These are phyloP conservation scores for Mariannaea sp. DNA, from an alignment of 2,329 filamentous ascomycete species.

Conservation along the genomic window DNA sequence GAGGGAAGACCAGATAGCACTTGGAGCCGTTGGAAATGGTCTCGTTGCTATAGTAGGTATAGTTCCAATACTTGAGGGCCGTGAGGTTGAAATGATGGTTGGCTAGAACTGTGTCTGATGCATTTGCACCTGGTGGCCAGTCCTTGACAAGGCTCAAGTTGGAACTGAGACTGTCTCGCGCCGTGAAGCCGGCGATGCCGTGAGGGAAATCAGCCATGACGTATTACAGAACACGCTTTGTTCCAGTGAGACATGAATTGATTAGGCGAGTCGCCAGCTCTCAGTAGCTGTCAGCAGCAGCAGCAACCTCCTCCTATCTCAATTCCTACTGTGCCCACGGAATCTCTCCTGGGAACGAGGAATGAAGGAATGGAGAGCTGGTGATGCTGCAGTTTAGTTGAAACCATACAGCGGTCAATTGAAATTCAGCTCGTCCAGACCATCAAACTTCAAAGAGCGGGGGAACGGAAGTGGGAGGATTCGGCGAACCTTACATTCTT, in stretches of 20 bases:
- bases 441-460: too few relatives aligned
- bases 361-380: too few relatives aligned
- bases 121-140: not conserved
- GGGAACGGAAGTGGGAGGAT: too few relatives aligned
- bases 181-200: not conserved
- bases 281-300: too few relatives aligned
- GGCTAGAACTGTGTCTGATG: not conserved
- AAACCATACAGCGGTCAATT: too few relatives aligned
- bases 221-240: not conserved
- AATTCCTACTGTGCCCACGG: too few relatives aligned
- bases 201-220: not conserved
- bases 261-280: not conserved
- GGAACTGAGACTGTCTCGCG: not conserved
- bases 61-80: conserved; percentile 68
- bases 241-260: too few relatives aligned
- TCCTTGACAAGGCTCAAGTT: not conserved
- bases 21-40: conserved; percentile 74
- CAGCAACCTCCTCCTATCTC: too few relatives aligned
- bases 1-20: conserved; percentile 69
- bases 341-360: too few relatives aligned
- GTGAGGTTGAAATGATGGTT: conserved; percentile 72
- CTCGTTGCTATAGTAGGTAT: conserved; percentile 71
- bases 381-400: too few relatives aligned
- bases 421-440: too few relatives aligned
- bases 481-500: too few relatives aligned